Base-by-base conservation (phyloP, 768 basidiomycete genomes). In the Lactarius hatsudake region DNA sequence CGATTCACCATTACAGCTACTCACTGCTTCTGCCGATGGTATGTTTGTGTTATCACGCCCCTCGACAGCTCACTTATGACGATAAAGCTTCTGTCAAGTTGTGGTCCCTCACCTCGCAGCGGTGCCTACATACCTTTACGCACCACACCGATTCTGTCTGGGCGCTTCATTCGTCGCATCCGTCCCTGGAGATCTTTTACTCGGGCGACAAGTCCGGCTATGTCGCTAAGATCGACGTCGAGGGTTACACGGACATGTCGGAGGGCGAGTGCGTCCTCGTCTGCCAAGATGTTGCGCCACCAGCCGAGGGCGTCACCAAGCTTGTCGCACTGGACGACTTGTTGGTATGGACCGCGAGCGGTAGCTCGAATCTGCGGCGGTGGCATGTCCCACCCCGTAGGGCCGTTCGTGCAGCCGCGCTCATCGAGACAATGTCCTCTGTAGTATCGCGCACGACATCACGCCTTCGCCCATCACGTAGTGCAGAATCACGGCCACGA, bases 111-210 rank as follows among this genome's bases (percentile, higher is more conserved):
- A 78, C 84, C 1, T 86, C 93, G 0, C 95, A 98, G 74, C 84
- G 91, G 13, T 96, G 94, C 73, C 79, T 99, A 18, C 95, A 99
- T 73, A 98, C 96, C 2, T 99, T 98, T 79, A 92, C 93, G 0
- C 90, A 98, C 73, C 96, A 98, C 75, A 87, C 91, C 17, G 94
- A 96, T 67, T 91, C 91, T 17, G 94, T 98, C 56, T 98, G 97
- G 96, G 89, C 96, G 0, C 81, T 99, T 8, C 87, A 86, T 74
- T 96, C 95, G 10, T 82, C 86, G 0, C 95, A 98, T 75, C 93
- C 95, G 0, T 87, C 89, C 9, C 81, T 99, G 61, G 87, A 86
- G 75, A 82, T 87, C 2, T 99, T 99, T 79, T 98, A 96, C 78
- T 97, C 96, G 0, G 97, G 96, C 12, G 96, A 98, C 72, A 85